Evolutionary conservation across 176 grass and related monocot genomes (phyloP), one percentile per base, ranked within the genome.

Genomic region (Rhynchospora breviuscula): DNA sequence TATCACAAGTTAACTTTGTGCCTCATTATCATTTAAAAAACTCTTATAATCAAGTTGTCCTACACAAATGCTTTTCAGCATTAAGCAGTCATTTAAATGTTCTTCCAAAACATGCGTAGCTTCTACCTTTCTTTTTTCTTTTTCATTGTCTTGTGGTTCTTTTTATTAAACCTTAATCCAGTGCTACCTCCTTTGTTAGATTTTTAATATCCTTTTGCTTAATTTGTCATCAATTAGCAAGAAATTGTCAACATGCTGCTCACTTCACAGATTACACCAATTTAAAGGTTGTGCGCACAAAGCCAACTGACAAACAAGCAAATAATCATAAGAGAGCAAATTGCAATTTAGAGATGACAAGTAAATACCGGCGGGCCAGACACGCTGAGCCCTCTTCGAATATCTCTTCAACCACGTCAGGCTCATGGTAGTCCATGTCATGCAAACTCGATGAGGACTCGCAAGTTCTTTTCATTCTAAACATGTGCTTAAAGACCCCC

Each of bases 351-450:
- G 79, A 64, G 68, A 75, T 60, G 1, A 79, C 68, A 73, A 59
- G 51, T 78, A 84, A 84, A 80, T 33, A 98, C 96, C 96, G 86
- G 51, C 81, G 85, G 81, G 91, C 87, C 54, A 99, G 85, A 72
- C 83, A 88, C 4, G 96, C 91, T 48, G 93, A 95, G 64, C 91
- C 96, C n/a, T 99, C 96, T 87, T 99, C 92, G 52, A 90, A 99
- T 62, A 99, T 76, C 84, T 99, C 96, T 77, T 99, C 91, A 77
- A 98, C 91, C 6, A 91, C 79, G 79, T 90, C 66, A 40, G 83
- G 83, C 59, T 91, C 86, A 67, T 67, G 25, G 75, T 49, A 86
- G 35, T 86, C 90, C 76, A 86, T 83, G 40, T 80, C 89, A 63
- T 92, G 89, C 77, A 87, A 59, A 26, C 87, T 81, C 44, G 84